phyloP scores from a whole-genome alignment of 805 yeast genomes.

The Danielia oregonensis region DNA sequence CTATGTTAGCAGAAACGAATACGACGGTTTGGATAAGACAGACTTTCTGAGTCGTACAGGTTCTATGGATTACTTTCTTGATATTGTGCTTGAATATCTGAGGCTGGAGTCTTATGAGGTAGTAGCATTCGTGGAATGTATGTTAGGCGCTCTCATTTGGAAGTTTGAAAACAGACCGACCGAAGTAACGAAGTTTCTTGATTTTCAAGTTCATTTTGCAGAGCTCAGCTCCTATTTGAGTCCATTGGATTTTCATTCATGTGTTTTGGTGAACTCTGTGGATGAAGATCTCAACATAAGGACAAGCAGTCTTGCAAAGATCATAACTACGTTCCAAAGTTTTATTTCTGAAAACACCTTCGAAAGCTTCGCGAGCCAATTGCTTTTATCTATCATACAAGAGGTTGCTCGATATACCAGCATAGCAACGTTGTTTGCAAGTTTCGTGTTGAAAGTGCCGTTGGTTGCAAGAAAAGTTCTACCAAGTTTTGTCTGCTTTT shows the following conservation, averaged over 20 bases:
- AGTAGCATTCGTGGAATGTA: conserved; percentile 28
- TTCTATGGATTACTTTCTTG: conserved; percentile 6
- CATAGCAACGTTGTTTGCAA: conserved; percentile 29
- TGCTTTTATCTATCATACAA: conserved; percentile 30
- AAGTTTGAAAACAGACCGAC: conserved; percentile 16
- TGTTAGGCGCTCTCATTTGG: conserved; percentile 37
- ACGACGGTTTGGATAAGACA: background rate
- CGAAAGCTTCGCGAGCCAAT: conserved; percentile 26
- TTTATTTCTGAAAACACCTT: conserved; percentile 10
- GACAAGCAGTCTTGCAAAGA: conserved; percentile 11
- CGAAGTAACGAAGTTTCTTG: conserved; percentile 19
- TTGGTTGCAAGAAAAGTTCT: conserved; percentile 19
- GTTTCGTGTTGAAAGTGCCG: conserved; percentile 24
- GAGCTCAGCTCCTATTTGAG: conserved; percentile 17
- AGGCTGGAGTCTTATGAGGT: conserved; percentile 5
- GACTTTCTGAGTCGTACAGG: conserved; percentile 2
- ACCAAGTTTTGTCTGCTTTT: conserved; percentile 26
- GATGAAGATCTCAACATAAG: conserved; percentile 14
- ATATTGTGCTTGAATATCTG: conserved; percentile 16
- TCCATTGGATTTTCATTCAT: conserved; percentile 33
- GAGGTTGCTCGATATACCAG: conserved; percentile 27
- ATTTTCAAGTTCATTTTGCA: conserved; percentile 17
- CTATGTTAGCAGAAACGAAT: background rate
- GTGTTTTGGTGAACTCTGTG: conserved; percentile 25
- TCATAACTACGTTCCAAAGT: conserved; percentile 10